These are phyloP conservation scores for Rosa persica DNA, from an alignment of 306 rosid genomes.

Conservation along the genomic window DNA sequence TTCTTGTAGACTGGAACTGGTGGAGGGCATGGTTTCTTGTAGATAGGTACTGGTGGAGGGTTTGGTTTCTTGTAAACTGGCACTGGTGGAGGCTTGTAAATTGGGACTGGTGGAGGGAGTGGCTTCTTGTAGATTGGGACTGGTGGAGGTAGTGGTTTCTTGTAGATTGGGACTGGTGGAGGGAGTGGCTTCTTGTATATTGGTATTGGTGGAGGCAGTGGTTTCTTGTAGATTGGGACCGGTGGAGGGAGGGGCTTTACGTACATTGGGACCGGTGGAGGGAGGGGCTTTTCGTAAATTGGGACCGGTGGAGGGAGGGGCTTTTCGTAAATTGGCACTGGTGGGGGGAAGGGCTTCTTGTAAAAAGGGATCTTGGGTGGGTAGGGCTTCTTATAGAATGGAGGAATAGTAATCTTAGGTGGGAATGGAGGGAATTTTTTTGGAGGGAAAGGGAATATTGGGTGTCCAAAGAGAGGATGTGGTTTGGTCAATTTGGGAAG, in stretches of 20 bases:
- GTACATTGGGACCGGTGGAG: constrained; percentile 3
- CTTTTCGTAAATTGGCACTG: constrained; percentile 6
- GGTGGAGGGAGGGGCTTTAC: constrained; percentile 22
- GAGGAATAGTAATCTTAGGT: constrained; percentile 43
- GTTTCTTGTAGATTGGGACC: background rate
- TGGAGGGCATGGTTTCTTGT: constrained; percentile 37
- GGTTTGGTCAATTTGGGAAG: constrained; percentile 30
- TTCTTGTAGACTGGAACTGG: constrained; percentile 2
- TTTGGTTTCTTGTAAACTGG: constrained; percentile 28
- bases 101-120: constrained; percentile 6
- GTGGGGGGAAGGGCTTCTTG: constrained; percentile 22
- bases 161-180: constrained; percentile 12
- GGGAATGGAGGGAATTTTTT: constrained; percentile 36
- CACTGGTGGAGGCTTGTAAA: constrained; percentile 3
- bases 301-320: constrained; percentile 18
- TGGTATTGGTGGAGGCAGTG: constrained; percentile 7
- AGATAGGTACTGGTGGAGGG: constrained; percentile 22
- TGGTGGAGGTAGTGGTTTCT: constrained; percentile 11
- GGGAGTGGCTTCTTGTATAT: constrained; percentile 9
- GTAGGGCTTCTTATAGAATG: constrained; percentile 27
- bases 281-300: background rate
- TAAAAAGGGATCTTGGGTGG: constrained; percentile 19
- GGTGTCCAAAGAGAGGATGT: constrained; percentile 23
- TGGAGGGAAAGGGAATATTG: constrained; percentile 15
- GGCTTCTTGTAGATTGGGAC: background rate